These are phyloP conservation scores for Fraxinus latifolia DNA, from an alignment of 305 asterid species.

Conservation along the genomic window DNA sequence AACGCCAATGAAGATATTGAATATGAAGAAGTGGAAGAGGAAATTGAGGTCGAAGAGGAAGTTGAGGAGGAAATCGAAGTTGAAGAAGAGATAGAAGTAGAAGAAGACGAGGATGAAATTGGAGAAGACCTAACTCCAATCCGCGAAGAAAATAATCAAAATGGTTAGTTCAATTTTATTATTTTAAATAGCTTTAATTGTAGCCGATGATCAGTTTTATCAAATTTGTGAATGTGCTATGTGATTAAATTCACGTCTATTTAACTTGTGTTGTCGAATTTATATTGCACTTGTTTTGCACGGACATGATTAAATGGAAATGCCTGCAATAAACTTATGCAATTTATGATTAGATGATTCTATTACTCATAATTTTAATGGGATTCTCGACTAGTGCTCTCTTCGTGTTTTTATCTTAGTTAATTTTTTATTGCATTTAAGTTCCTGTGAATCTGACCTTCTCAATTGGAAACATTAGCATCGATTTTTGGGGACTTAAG, in stretches of 20 bases:
- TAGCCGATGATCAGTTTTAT: not conserved
- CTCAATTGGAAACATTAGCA: not conserved
- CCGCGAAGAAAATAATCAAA: constrained; percentile 28
- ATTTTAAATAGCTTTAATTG: not conserved
- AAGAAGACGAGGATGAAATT: constrained; percentile 25
- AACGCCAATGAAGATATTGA: constrained; percentile 35
- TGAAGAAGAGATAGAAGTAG: constrained; percentile 42
- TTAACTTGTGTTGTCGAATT: not conserved
- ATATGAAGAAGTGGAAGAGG: constrained; percentile 46
- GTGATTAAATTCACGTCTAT: not conserved
- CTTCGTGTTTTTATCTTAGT: not conserved
- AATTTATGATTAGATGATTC: not conserved
- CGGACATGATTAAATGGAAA: constrained; percentile 17
- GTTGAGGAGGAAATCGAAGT: constrained; percentile 52
- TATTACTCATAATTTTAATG: not conserved
- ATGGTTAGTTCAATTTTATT: constrained; percentile 39
- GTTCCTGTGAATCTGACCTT: not conserved
- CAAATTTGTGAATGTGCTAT: not conserved
- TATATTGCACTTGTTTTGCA: constrained; percentile 6
- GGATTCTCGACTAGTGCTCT: not conserved
- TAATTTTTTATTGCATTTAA: not conserved
- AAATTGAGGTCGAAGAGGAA: constrained; percentile 53
- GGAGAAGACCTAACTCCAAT: constrained; percentile 34
- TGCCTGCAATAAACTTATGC: constrained; percentile 20
- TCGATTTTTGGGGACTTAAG: not conserved